Base-by-base conservation (phyloP, 768 basidiomycete species). In the Pisolithus sp. region DNA sequence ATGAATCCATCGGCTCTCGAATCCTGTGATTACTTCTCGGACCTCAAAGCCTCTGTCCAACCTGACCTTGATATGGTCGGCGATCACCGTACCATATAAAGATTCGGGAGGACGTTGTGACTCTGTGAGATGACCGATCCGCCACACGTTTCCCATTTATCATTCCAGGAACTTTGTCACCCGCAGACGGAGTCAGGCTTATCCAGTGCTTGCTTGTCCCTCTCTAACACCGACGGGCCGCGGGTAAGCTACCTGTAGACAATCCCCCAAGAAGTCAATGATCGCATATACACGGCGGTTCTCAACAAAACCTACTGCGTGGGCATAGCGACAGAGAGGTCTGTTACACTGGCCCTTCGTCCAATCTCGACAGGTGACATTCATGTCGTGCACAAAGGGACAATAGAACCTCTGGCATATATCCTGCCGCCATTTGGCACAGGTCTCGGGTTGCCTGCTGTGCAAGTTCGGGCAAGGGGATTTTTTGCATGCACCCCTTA, bases 1-100 rank as follows among this genome's bases (percentile, higher is more conserved):
- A 36, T 74, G 68, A 8, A 89, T 60, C 71, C 79, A 81, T 6
- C 76, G 77, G 0, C 83, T 82, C 58, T 92, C 88, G 39, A 89
- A 84, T 1, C 82, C 82, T 1, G 87, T 89, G 7, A 65, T 64
- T 6, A 89, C 62, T 0, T 79, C 73, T 23, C 70, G 63, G 2
- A 90, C 73, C 2, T 73, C 71, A 43, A 86, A 86, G 0, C 89
- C 89, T 0, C 78, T 63, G 30, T 76, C 76, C 43, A 89, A 70
- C 20, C 71, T 76, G 18, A 83, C 76, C 47, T 71, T 74, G 20
- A 77, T 81, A 49, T 83, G 76, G 36, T 81, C 77, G 39, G 81
- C 72, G 7, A 86, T 61, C 0, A 64, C 71, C 12, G 76, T 49
- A 0, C 57, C 48, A 2, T 69, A 67, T 0, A 61, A 30, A 0